A percentile compares a stretch with the other conserved stretches of the same genome.
Evolutionary conservation across 1,284 basidiomycete genomes (phyloP).

Genomic region (Trichosporon coremiiforme): DNA sequence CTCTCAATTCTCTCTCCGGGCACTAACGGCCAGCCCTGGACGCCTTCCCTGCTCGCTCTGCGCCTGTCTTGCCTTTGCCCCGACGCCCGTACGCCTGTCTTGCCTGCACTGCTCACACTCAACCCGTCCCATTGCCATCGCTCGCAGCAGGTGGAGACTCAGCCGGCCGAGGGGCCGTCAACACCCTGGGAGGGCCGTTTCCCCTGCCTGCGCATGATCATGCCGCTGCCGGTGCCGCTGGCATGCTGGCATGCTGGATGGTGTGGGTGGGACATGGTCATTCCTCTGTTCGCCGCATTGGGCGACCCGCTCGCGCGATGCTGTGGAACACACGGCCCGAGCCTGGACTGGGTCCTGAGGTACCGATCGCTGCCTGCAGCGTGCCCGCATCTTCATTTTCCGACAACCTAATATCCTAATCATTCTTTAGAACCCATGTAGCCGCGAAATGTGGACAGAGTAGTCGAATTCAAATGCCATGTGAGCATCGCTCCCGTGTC

Average conservation of each 20-base stretch:
- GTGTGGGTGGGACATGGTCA: background rate
- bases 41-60: too few species aligned
- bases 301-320: background rate
- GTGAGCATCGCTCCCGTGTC: background rate
- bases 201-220: background rate
- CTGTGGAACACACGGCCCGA: background rate
- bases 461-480: background rate
- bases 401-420: background rate
- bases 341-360: constrained; percentile 7
- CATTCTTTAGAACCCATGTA: background rate
- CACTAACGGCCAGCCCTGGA: background rate
- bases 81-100: too few species aligned
- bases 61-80: too few species aligned
- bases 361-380: background rate
- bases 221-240: background rate
- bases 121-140: too few species aligned
- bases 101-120: too few species aligned
- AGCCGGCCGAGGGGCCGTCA: background rate
- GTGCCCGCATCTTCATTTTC: background rate
- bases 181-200: background rate
- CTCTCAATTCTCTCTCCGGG: too few species aligned
- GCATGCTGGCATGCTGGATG: background rate
- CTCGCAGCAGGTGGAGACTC: background rate
- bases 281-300: background rate
- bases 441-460: background rate